Evolutionary conservation across 768 basidiomycete species (phyloP), one percentile per base, ranked within the genome.

Genomic region (Rhizopogon vinicolor): DNA sequence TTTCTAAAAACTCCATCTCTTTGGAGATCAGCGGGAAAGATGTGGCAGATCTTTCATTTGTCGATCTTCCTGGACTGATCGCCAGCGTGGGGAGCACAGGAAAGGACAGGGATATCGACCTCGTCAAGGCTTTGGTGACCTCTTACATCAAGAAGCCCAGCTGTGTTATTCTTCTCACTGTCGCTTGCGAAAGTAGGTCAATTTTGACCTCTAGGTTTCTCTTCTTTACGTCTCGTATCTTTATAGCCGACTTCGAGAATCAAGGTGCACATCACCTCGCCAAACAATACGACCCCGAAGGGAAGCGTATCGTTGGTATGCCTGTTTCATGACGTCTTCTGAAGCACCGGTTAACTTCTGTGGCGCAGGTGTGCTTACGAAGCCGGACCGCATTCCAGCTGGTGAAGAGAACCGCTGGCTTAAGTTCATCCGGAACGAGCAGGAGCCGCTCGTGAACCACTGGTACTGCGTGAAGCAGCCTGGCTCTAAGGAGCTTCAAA

Each of bases 191-290:
- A 33, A 69, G 68, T 68, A 49, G 1, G 64, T 55, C 0, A 41
- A 16, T 8, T 12, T 25, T 25, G 25, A 25, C 25, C 25, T 25
- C 4, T 1, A 41, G 40, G 48, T 28, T 13, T 48, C 25, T 3
- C 22, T 37, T 44, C 80, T 58, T 66, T 66, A 48, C 78, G 33
- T 22, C 7, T 33, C 16, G 14, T 18, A 9, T 33, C 31, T 55
- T 44, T 37, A 0, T 85, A 91, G 90, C 87, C 51, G 88, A 92
- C 58, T 88, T 87, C 18, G 86, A 91, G 60, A 92, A 89, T 42
- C 89, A 91, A 65, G 85, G 84, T 0, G 89, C 89, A 0, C 83
- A 86, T 55, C 72, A 78, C n/a, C 70, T 91, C 0, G 82, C 86
- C 0, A 85, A 83, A 61, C 49, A 70, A 13, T 70, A 78, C 46